These are phyloP conservation scores for Musa schizocarpa DNA, from an alignment of 176 grass and related monocot species.

Conservation along the genomic window DNA sequence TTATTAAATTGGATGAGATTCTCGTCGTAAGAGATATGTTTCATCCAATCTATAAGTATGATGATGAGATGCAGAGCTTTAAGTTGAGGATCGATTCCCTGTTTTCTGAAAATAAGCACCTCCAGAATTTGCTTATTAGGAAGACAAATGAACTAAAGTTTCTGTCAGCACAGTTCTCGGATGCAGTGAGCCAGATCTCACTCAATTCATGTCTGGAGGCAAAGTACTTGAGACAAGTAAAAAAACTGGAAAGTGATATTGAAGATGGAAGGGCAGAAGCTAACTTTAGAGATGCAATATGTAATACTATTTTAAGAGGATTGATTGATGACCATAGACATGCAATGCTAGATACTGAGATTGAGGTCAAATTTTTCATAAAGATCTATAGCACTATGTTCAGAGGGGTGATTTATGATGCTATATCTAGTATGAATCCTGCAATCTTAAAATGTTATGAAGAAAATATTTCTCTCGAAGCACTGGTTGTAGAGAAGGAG, in stretches of 20 bases:
- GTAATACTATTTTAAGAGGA: conserved; percentile 37
- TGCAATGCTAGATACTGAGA: conserved; percentile 34
- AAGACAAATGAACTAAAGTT: conserved; percentile 41
- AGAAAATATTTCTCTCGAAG: conserved; percentile 35
- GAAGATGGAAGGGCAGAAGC: conserved; percentile 42
- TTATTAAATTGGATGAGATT: conserved; percentile 54
- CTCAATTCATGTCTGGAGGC: conserved; percentile 23
- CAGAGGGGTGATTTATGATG: conserved; percentile 12
- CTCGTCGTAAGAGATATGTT: conserved; percentile 22
- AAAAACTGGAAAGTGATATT: conserved; percentile 34
- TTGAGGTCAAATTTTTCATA: conserved; percentile 2
- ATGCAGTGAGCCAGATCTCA: conserved; percentile 25
- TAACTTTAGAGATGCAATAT: conserved; percentile 31
- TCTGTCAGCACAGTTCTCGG: conserved; percentile 46
- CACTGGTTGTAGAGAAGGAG: conserved; percentile 41
- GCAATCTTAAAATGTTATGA: conserved; percentile 25
- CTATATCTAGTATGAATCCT: conserved; percentile 1
- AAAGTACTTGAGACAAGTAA: conserved; percentile 24
- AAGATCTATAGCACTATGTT: conserved; percentile 13
- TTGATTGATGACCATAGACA: conserved; percentile 22
- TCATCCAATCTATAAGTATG: conserved; percentile 20
- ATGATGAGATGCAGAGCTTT: conserved; percentile 27
- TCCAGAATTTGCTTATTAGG: conserved; percentile 40
- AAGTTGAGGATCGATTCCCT: conserved; percentile 41
- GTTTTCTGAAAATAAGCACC: conserved; percentile 40